phyloP scores from a whole-genome alignment of 306 rosid genomes.

The Urtica urens region DNA sequence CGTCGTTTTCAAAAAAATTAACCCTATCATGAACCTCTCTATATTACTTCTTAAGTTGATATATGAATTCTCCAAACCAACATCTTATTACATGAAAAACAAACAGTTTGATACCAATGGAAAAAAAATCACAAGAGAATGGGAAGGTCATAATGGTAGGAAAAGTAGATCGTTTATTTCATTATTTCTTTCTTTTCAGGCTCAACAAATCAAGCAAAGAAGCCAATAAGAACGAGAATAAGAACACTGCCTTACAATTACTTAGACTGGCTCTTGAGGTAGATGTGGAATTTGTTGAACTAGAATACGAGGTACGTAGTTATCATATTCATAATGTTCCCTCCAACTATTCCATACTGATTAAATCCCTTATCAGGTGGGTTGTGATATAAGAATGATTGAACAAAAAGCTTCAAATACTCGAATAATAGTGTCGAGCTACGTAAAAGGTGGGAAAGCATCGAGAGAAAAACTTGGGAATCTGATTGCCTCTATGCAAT shows the following conservation, averaged over 20 bases:
- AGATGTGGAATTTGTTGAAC: constrained; percentile 19
- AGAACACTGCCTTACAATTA: constrained; percentile 8
- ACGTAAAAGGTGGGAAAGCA: constrained; percentile 10
- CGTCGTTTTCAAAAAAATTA: too few relatives aligned
- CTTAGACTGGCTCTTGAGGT: constrained; percentile 18
- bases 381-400: neutral
- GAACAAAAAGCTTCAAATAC: constrained; percentile 1
- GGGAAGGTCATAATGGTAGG: too few relatives aligned
- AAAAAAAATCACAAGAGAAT: too few relatives aligned
- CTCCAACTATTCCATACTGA: neutral
- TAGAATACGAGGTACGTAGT: constrained; percentile 16
- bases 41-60: too few relatives aligned
- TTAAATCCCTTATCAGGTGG: constrained; percentile 3
- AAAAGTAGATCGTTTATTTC: too few relatives aligned
- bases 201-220: constrained; percentile 7
- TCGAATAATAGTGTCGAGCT: constrained; percentile 10
- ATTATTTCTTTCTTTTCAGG: too few relatives aligned
- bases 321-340: neutral
- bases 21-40: too few relatives aligned
- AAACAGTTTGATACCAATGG: too few relatives aligned
- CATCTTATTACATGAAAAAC: too few relatives aligned
- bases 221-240: constrained; percentile 6
- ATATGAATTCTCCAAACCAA: too few relatives aligned
- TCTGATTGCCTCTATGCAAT: constrained; percentile 13
- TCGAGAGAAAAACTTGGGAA: constrained; percentile 11